Evolutionary conservation across 441 rosid genomes (phyloP).

Genomic region (Gossypium lobatum): DNA sequence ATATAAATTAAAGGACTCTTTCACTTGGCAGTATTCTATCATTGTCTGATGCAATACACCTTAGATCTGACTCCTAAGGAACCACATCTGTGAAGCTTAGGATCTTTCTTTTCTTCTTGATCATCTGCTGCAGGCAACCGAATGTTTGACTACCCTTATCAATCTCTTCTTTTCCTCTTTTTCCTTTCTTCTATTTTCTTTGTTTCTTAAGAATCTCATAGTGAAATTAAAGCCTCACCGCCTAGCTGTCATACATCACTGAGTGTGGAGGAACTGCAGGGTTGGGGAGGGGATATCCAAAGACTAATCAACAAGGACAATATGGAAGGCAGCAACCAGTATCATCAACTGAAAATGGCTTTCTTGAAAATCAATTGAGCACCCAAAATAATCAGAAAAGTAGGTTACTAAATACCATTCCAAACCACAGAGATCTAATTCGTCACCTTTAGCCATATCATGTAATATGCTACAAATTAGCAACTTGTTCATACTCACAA

Average conservation of each 20-base stretch:
- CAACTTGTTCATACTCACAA: not conserved
- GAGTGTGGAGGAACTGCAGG: not conserved
- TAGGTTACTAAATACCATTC: not conserved
- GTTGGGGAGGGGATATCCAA: not conserved
- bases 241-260: not conserved
- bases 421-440: not conserved
- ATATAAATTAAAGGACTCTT: not conserved
- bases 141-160: not conserved
- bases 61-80: not conserved
- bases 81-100: not conserved
- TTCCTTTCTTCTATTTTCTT: not conserved
- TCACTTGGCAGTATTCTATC: not conserved
- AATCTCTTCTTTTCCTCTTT: not conserved
- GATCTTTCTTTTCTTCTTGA: not conserved
- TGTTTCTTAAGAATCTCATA: not conserved
- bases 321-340: not conserved
- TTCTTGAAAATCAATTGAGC: not conserved
- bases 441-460: not conserved
- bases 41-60: not conserved
- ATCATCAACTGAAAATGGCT: not conserved
- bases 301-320: not conserved
- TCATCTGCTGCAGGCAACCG: not conserved
- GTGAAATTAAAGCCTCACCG: not conserved
- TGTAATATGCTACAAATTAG: not conserved
- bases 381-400: constrained; percentile 4